Conservation (phyloP, 345 rosid genomes). For the Eucalyptus grandis region DNA sequence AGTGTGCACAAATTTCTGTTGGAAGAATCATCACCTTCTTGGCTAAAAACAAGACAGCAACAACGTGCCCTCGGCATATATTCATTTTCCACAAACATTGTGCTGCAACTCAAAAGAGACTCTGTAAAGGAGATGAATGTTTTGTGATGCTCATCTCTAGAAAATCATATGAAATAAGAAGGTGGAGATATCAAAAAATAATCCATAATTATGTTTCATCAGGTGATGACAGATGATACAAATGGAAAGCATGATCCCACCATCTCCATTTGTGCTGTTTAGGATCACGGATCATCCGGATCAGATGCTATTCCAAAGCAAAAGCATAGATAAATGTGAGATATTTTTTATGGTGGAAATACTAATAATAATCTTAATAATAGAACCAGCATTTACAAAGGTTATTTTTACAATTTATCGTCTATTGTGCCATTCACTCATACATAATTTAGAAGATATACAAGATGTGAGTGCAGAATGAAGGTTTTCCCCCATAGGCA, state of each 20-base stretch:
- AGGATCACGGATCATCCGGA: conserved; percentile 80
- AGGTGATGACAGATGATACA: conserved; percentile 79
- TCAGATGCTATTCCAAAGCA: conserved; percentile 7
- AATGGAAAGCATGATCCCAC: conserved; percentile 89
- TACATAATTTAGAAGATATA: not conserved
- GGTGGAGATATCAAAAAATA: not conserved
- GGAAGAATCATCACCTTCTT: conserved; percentile 41
- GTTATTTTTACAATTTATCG: not conserved
- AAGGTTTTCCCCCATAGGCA: not conserved
- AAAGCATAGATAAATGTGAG: not conserved
- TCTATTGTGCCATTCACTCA: not conserved
- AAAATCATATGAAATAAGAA: not conserved
- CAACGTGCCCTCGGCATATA: conserved; percentile 92
- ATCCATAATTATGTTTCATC: conserved; percentile 52
- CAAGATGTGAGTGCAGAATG: too few relatives aligned
- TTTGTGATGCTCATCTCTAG: not conserved
- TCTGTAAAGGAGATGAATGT: conserved; percentile 12
- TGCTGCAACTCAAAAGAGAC: conserved; percentile 97
- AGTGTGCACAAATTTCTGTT: too few relatives aligned
- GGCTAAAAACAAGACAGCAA: conserved; percentile 73
- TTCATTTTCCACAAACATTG: conserved; percentile 91
- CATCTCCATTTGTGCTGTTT: conserved; percentile 75
- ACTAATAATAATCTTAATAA: not conserved
- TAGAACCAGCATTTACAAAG: not conserved
- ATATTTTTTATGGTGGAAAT: not conserved